Conservation (phyloP, 73 alveolate genomes). For the Symbiodinium pilosum region DNA sequence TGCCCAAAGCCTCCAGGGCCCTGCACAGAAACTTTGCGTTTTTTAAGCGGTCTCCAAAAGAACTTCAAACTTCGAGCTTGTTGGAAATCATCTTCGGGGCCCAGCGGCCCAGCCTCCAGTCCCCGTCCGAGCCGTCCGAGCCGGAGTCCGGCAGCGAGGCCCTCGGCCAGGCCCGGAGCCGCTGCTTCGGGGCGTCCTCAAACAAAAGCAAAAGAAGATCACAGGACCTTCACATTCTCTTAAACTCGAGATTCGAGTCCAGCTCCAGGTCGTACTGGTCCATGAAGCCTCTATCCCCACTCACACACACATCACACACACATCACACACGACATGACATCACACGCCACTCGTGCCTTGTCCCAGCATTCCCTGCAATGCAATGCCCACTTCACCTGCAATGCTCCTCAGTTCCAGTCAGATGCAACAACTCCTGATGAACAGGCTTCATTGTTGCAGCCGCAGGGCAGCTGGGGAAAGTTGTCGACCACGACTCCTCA, state of each 20-base stretch:
- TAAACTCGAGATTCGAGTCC: not conserved
- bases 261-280: constrained; percentile 81
- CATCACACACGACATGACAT: too few relatives aligned
- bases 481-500: not conserved
- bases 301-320: not conserved
- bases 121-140: not conserved
- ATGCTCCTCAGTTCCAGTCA: constrained; percentile 6
- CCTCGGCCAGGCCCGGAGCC: constrained; percentile 66
- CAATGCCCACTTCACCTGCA: constrained; percentile 73
- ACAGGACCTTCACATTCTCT: not conserved
- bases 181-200: constrained; percentile 72
- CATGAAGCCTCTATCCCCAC: constrained; percentile 8
- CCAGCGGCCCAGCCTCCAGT: too few relatives aligned
- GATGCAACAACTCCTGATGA: too few relatives aligned
- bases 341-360: too few relatives aligned
- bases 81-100: too few relatives aligned
- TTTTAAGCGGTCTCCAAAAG: too few relatives aligned
- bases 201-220: too few relatives aligned
- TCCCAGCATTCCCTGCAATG: constrained; percentile 72
- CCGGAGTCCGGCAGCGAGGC: constrained; percentile 24
- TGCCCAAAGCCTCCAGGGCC: constrained; percentile 58
- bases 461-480: not conserved
- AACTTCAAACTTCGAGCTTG: too few relatives aligned
- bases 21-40: too few relatives aligned
- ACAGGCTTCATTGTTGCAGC: not conserved